These are phyloP conservation scores for Ramularia endophylla DNA, from an alignment of 2,329 filamentous ascomycete genomes.

Conservation along the genomic window DNA sequence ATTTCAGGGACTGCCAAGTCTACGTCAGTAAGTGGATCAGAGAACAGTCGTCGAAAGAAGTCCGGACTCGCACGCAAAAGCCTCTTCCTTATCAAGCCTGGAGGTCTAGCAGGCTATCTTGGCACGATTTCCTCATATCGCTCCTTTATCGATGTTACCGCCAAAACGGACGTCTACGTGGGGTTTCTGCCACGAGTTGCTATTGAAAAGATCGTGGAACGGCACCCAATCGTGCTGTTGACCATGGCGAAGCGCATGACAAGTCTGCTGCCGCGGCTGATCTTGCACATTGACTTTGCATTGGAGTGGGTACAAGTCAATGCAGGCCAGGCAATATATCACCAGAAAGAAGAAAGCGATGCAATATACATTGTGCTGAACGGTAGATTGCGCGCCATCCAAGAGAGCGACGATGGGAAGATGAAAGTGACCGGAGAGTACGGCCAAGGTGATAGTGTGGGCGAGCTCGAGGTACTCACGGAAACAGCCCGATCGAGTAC, in stretches of 20 bases:
- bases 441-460: conserved; percentile 95
- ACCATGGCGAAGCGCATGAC: conserved; percentile 96
- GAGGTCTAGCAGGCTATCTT: conserved; percentile 88
- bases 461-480: conserved; percentile 93
- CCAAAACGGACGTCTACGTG: conserved; percentile 97
- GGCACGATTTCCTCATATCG: conserved; percentile 91
- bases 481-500: conserved; percentile 88
- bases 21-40: conserved; percentile 19
- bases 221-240: conserved; percentile 82
- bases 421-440: conserved; percentile 87
- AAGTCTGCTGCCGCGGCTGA: conserved; percentile 77
- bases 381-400: conserved; percentile 76
- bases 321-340: conserved; percentile 89
- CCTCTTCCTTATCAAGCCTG: conserved; percentile 87
- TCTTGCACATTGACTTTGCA: conserved; percentile 96
- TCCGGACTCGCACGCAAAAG: conserved; percentile 51
- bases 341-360: conserved; percentile 91
- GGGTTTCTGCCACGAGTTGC: conserved; percentile 83
- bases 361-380: conserved; percentile 98
- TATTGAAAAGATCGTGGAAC: conserved; percentile 86
- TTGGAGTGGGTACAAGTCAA: conserved; percentile 97
- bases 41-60: conserved; percentile 35
- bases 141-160: conserved; percentile 93
- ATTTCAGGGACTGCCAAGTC: conserved; percentile 16
- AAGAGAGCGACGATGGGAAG: conserved; percentile 73